Conservation (phyloP, 2,329 filamentous ascomycete species). For the Nemania serpens region DNA sequence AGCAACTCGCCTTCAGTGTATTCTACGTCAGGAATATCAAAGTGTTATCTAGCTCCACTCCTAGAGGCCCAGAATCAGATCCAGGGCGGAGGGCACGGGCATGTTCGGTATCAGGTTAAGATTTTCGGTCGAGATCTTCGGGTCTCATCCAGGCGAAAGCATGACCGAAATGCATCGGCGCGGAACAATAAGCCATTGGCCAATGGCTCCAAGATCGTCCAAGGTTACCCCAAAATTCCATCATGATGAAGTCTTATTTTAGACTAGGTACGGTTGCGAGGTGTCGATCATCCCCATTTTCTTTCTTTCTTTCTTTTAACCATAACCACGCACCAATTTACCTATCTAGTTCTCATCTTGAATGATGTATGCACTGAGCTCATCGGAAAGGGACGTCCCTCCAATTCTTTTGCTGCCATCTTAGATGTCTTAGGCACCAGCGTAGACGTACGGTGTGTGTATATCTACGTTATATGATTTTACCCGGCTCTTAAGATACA, state of each 20-base stretch:
- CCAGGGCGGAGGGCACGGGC: slow-evolving; percentile 15
- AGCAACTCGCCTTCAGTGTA: not conserved
- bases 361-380: slow-evolving; percentile 8
- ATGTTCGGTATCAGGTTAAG: slow-evolving; percentile 23
- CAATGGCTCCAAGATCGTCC: slow-evolving; percentile 40
- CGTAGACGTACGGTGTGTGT: not conserved
- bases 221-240: slow-evolving; percentile 36
- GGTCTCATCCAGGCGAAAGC: slow-evolving; percentile 30
- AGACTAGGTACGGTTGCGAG: slow-evolving; percentile 16
- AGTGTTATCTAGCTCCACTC: not conserved
- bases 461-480: slow-evolving; percentile 10
- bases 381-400: slow-evolving; percentile 14
- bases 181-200: slow-evolving; percentile 41
- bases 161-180: slow-evolving; percentile 37
- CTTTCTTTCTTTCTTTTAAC: not conserved
- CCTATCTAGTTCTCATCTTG: not conserved
- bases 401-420: slow-evolving; percentile 1
- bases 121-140: slow-evolving; percentile 26
- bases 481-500: slow-evolving; percentile 14
- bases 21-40: not conserved
- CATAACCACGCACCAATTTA: slow-evolving; percentile 2
- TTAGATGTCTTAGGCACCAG: not conserved
- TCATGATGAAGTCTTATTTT: slow-evolving; percentile 22
- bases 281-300: slow-evolving; percentile 19
- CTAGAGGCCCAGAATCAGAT: not conserved